phyloP scores from a whole-genome alignment of 2,329 filamentous ascomycete species.

The Cephalotrichum gorgonifer region DNA sequence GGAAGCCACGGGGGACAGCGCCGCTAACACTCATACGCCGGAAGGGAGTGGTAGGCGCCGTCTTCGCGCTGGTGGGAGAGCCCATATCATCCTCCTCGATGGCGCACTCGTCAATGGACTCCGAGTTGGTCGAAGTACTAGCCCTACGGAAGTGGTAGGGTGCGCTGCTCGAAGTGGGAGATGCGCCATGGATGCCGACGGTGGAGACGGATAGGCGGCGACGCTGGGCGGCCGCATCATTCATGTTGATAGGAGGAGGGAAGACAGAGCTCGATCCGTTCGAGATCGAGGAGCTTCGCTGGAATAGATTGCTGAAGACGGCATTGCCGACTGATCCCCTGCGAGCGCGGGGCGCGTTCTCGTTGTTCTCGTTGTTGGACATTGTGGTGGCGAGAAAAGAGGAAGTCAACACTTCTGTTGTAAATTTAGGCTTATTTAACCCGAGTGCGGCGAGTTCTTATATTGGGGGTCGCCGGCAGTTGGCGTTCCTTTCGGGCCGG shows the following conservation, averaged over 20 bases:
- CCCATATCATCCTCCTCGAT: slow-evolving; percentile 57
- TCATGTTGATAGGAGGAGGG: slow-evolving; percentile 29
- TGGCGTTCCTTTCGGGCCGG: background rate
- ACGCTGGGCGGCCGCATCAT: slow-evolving; percentile 44
- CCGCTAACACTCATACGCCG: slow-evolving; percentile 84
- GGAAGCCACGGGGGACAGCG: slow-evolving; percentile 52
- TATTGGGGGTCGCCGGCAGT: background rate
- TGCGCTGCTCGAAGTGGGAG: slow-evolving; percentile 42
- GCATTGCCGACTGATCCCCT: slow-evolving; percentile 48
- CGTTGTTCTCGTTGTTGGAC: slow-evolving; percentile 5
- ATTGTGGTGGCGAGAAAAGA: background rate
- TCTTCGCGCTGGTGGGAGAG: slow-evolving; percentile 33
- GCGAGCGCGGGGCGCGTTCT: slow-evolving; percentile 27
- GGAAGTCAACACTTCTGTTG: too few relatives aligned
- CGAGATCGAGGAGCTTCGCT: slow-evolving; percentile 42
- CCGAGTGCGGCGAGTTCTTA: too few relatives aligned
- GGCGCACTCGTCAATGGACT: slow-evolving; percentile 61
- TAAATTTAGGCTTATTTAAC: too few relatives aligned
- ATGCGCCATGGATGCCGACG: slow-evolving; percentile 61
- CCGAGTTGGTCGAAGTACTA: slow-evolving; percentile 57
- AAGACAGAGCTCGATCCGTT: slow-evolving; percentile 31
- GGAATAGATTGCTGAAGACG: slow-evolving; percentile 48
- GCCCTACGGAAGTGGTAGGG: slow-evolving; percentile 47
- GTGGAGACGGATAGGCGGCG: slow-evolving; percentile 67
- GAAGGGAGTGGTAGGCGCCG: slow-evolving; percentile 62